Evolutionary conservation across 495 filamentous ascomycete species (phyloP).

Genomic region (Neurospora cerealis): DNA sequence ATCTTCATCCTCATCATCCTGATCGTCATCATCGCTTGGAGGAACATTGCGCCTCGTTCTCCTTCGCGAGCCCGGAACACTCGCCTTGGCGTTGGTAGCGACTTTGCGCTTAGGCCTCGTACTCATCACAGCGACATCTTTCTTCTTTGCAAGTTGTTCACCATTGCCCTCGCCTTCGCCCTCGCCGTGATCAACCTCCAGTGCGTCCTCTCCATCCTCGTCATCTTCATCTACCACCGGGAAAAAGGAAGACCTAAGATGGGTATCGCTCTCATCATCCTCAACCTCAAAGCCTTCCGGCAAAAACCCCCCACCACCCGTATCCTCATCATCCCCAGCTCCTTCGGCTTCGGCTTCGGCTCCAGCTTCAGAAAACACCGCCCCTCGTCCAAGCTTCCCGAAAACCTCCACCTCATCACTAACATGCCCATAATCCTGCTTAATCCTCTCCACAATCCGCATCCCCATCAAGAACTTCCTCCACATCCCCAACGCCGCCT

Average conservation of each 20-base stretch:
- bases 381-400: slow-evolving; percentile 20
- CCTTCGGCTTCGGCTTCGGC: slow-evolving; percentile 11
- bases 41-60: slow-evolving; percentile 10
- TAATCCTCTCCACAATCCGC: slow-evolving; percentile 69
- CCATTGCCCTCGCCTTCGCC: neutral
- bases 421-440: slow-evolving; percentile 62
- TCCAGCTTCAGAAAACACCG: slow-evolving; percentile 7
- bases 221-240: slow-evolving; percentile 26
- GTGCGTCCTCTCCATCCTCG: slow-evolving; percentile 20
- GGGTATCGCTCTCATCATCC: slow-evolving; percentile 16
- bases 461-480: slow-evolving; percentile 77
- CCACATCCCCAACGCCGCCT: slow-evolving; percentile 68
- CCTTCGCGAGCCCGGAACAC: slow-evolving; percentile 1
- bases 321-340: slow-evolving; percentile 26
- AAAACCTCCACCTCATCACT: slow-evolving; percentile 32
- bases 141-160: neutral
- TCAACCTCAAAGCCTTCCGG: slow-evolving; percentile 39
- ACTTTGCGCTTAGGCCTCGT: slow-evolving; percentile 12
- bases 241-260: slow-evolving; percentile 32
- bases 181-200: slow-evolving; percentile 25
- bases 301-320: slow-evolving; percentile 48
- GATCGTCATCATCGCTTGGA: slow-evolving; percentile 14
- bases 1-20: neutral
- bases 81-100: slow-evolving; percentile 5
- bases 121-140: slow-evolving; percentile 11